phyloP scores from a whole-genome alignment of 257 asterid genomes.

The Scutellaria baicalensis region DNA sequence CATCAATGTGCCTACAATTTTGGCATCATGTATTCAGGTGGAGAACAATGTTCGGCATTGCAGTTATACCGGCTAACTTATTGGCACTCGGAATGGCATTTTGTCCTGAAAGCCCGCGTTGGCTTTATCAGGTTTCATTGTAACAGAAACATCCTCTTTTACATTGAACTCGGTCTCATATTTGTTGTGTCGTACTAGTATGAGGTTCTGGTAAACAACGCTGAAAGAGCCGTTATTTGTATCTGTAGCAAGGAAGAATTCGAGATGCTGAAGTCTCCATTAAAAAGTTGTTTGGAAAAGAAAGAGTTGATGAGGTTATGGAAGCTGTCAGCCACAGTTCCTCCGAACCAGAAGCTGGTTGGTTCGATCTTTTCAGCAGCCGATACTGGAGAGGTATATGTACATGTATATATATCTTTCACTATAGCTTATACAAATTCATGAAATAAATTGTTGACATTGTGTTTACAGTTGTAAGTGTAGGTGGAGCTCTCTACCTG shows the following conservation, averaged over 20 bases:
- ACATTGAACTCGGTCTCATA: neutral
- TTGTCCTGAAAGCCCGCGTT: conserved; percentile 96
- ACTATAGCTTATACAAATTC: too few species aligned
- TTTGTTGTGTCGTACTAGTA: neutral
- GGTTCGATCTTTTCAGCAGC: conserved; percentile 93
- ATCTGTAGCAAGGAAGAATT: conserved; percentile 70
- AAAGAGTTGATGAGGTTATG: conserved; percentile 86
- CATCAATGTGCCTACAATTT: neutral
- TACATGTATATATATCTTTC: neutral
- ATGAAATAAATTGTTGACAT: neutral
- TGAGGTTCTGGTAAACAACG: conserved; percentile 2
- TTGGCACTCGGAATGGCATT: conserved; percentile 89
- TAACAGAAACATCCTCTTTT: neutral
- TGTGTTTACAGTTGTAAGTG: conserved; percentile 76
- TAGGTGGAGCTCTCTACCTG: conserved; percentile 82
- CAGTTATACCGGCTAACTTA: conserved; percentile 68
- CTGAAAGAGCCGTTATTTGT: conserved; percentile 8
- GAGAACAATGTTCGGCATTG: conserved; percentile 93
- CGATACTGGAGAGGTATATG: conserved; percentile 80
- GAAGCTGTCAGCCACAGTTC: conserved; percentile 69
- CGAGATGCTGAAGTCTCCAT: conserved; percentile 67
- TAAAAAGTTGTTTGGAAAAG: conserved; percentile 74
- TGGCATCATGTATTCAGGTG: conserved; percentile 49
- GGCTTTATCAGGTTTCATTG: conserved; percentile 74
- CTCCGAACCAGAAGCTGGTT: conserved; percentile 81